phyloP scores from a whole-genome alignment of 768 basidiomycete genomes.

The Rickenella mellea region DNA sequence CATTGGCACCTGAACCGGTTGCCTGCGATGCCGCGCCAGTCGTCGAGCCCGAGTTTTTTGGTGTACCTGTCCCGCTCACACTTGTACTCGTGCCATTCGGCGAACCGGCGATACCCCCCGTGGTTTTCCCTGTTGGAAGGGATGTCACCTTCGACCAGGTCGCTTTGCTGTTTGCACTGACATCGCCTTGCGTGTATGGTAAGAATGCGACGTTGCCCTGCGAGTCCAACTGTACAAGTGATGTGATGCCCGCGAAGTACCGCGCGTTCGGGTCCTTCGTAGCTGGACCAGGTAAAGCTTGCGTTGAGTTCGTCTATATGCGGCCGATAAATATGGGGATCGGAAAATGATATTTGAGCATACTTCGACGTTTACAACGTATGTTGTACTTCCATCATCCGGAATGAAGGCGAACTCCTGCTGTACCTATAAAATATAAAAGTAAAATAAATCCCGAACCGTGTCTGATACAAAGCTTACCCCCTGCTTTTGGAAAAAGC shows the following conservation, averaged over 20 bases:
- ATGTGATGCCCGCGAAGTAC: conserved; percentile 52
- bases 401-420: conserved; percentile 74
- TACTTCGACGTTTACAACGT: conserved; percentile 64
- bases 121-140: no score
- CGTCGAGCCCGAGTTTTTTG: neutral
- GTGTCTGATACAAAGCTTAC: conserved; percentile 23
- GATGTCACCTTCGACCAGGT: conserved; percentile 41
- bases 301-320: conserved; percentile 56
- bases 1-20: no score
- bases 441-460: neutral
- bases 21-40: neutral
- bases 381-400: conserved; percentile 61
- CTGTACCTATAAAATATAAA: conserved; percentile 36
- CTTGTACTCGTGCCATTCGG: neutral
- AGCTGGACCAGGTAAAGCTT: conserved; percentile 47
- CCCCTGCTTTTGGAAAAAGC: conserved; percentile 50
- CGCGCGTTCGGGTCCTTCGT: conserved; percentile 48
- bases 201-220: conserved; percentile 52
- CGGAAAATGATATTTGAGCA: neutral
- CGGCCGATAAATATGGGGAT: no score
- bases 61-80: no score
- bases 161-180: conserved; percentile 28
- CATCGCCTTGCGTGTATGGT: conserved; percentile 40
- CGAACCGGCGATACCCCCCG: conserved; percentile 12
- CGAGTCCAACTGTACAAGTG: conserved; percentile 61